phyloP scores from a whole-genome alignment of 2,329 filamentous ascomycete species.

The Neofusicoccum parvum region DNA sequence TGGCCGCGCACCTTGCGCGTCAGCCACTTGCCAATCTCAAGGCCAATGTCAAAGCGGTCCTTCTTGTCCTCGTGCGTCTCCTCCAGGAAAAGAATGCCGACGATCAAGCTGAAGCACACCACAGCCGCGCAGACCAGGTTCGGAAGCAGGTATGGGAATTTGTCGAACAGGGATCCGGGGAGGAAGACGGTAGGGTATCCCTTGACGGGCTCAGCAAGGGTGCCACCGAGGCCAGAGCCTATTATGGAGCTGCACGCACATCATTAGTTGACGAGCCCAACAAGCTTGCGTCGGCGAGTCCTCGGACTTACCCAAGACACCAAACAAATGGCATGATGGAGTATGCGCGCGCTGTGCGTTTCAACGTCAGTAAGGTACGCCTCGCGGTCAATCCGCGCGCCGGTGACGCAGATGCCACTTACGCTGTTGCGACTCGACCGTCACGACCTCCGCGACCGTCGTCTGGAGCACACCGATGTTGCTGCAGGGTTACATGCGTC shows the following conservation, averaged over 20 bases:
- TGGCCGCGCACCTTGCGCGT: conserved; percentile 37
- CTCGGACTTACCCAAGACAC: conserved; percentile 74
- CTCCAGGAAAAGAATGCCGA: conserved; percentile 86
- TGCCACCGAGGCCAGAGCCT: conserved; percentile 87
- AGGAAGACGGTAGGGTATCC: conserved; percentile 77
- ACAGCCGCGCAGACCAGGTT: conserved; percentile 88
- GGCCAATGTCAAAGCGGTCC: conserved; percentile 71
- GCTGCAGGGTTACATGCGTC: conserved; percentile 47
- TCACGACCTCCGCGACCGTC: conserved; percentile 91
- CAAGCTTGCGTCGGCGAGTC: conserved; percentile 13
- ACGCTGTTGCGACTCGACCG: conserved; percentile 91
- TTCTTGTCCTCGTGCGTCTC: conserved; percentile 90
- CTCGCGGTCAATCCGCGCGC: conserved; percentile 13
- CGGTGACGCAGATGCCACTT: conserved; percentile 40
- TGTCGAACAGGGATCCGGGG: conserved; percentile 76
- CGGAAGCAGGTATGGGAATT: conserved; percentile 85
- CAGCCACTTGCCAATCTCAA: conserved; percentile 76
- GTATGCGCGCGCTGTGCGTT: conserved; percentile 74
- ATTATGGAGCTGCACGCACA: conserved; percentile 71
- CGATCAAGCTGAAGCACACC: conserved; percentile 71
- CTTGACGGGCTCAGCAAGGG: conserved; percentile 81
- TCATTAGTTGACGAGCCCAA: conserved; percentile 26
- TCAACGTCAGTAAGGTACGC: conserved; percentile 29
- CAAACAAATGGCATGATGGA: conserved; percentile 98
- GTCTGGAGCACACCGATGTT: conserved; percentile 96